Evolutionary conservation across 106 monocot genomes (phyloP).

Genomic region (Dioscorea alata): DNA sequence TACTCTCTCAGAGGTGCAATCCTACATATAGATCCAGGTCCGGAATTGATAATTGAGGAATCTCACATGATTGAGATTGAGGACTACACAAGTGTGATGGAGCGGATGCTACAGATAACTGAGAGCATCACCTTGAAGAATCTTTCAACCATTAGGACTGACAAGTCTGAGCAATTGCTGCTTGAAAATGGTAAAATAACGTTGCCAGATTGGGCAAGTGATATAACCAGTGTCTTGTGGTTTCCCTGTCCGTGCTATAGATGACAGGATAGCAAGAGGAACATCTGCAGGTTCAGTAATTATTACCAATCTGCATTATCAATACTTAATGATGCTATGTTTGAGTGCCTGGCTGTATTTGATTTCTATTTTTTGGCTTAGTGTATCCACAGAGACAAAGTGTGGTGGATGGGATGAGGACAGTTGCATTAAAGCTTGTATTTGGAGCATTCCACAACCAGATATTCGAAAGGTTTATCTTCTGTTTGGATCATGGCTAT

Average conservation of each 20-base stretch:
- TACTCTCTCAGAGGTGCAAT: constrained; percentile 84
- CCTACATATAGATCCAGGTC: constrained; percentile 81
- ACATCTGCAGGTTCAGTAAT: constrained; percentile 63
- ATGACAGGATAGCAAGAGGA: constrained; percentile 66
- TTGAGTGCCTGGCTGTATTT: not conserved
- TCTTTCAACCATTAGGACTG: constrained; percentile 9
- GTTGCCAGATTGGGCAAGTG: constrained; percentile 89
- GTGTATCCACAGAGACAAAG: constrained; percentile 56
- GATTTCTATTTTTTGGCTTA: constrained; percentile 18
- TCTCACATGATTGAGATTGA: constrained; percentile 84
- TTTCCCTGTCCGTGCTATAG: constrained; percentile 90
- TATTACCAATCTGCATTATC: not conserved
- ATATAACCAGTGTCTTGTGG: constrained; percentile 67
- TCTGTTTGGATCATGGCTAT: not conserved
- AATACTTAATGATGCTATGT: not conserved
- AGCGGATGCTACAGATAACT: constrained; percentile 3
- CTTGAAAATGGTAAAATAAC: constrained; percentile 59
- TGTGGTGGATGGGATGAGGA: constrained; percentile 97
- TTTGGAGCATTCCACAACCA: constrained; percentile 89
- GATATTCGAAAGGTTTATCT: constrained; percentile 75
- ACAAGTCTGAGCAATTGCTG: constrained; percentile 25
- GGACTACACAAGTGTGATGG: constrained; percentile 21
- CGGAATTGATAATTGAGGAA: constrained; percentile 65
- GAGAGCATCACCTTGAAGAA: constrained; percentile 3
- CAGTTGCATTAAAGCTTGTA: constrained; percentile 89